Evolutionary conservation across 192 early-diverging fungal species (phyloP), one percentile per base, ranked within the genome.

Genomic region (Backusella liffmaniae): DNA sequence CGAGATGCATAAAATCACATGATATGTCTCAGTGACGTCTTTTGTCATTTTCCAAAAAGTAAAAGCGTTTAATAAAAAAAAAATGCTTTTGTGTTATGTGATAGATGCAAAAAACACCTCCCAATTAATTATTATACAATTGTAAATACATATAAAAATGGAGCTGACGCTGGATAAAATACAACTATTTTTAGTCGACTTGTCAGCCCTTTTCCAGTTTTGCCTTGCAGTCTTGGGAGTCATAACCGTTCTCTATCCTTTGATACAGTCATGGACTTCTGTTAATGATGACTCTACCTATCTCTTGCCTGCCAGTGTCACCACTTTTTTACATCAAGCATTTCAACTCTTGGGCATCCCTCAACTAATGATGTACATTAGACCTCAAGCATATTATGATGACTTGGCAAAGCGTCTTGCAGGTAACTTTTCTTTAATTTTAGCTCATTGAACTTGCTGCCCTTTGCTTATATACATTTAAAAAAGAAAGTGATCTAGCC

Each of bases 281-380:
- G 18, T 42, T 21, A n/a, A 69, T 59, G 67, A 56, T 70, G 67
- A 35, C 32, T 4, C 70, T 37, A 72, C 15, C 15, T 67, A 76
- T 71, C 51, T 79, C 39, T 16, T 46, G 34, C 26, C 74, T 66
- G 51, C 21, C 26, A 77, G 65, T 67, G 75, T 44, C 16, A 72
- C 34, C 16, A 75, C 42, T 4, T 70, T 37, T 41, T 42, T 34
- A 37, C 75, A 53, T 56, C 66, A 69, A 41, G n/a, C 67, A 13
- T 41, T 69, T 23, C 36, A 69, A 12, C 39, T 39, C 36, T 12
- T 69, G 36, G 67, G 67, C 18, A 39, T 69, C 23, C 67, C 67
- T 21, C 67, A 69, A 26, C 36, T 69, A 4, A 69, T 69, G 67
- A 69, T 69, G 67, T 69, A 69, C 41, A 69, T 69, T 21, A 69